phyloP scores from a whole-genome alignment of 1,284 basidiomycete genomes.

The Leucoagaricus sp. region DNA sequence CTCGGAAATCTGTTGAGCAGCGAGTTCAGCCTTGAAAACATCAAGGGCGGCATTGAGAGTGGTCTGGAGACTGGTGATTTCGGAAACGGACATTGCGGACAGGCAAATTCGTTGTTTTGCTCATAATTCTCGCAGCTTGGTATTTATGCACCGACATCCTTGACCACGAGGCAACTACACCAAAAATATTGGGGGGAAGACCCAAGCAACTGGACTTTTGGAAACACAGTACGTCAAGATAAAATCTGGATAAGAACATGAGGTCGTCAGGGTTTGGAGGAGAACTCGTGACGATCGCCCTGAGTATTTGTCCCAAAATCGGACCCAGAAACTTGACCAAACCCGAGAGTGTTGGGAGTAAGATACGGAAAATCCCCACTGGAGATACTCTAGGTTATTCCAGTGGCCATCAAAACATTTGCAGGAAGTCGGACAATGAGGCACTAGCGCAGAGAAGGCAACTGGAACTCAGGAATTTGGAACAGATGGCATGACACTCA shows the following conservation, averaged over 20 bases:
- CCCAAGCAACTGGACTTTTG: not conserved
- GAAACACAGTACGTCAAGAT: not conserved
- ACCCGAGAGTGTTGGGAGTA: not conserved
- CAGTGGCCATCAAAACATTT: too few relatives aligned
- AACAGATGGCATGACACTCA: too few relatives aligned
- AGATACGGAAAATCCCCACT: too few relatives aligned
- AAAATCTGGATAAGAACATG: not conserved
- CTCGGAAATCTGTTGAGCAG: conserved; percentile 32
- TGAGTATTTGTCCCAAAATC: not conserved
- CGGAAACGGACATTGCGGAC: conserved; percentile 30
- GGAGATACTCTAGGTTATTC: too few relatives aligned
- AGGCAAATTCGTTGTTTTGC: not conserved
- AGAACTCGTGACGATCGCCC: not conserved
- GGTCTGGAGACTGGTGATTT: conserved; percentile 36
- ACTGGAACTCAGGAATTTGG: too few relatives aligned
- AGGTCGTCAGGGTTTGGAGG: not conserved
- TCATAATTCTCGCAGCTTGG: not conserved
- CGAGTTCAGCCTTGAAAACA: conserved; percentile 36
- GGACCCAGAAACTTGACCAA: not conserved
- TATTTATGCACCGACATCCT: conserved; percentile 9
- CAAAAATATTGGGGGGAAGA: not conserved
- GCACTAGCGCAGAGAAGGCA: too few relatives aligned
- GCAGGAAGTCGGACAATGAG: too few relatives aligned
- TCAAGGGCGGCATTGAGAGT: conserved; percentile 38
- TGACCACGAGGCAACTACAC: not conserved